Conservation (phyloP, 2,329 filamentous ascomycete genomes). For the Akanthomyces lecanii region DNA sequence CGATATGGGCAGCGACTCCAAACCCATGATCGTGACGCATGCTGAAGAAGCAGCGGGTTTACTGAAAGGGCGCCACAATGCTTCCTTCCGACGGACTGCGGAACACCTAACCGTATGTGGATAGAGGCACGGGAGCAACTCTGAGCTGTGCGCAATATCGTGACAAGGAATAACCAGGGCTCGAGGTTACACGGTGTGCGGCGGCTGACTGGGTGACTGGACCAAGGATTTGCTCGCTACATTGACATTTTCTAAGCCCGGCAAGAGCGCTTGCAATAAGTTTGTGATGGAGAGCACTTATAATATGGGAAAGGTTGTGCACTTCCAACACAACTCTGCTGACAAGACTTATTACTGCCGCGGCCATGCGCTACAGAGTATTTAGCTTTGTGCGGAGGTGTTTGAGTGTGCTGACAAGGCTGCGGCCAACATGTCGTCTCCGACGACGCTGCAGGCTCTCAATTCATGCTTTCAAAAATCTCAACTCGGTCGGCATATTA, state of each 20-base stretch:
- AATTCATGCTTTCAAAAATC: background rate
- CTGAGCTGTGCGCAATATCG: background rate
- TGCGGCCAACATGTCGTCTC: background rate
- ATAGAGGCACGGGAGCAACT: background rate
- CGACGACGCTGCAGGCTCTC: too few species aligned
- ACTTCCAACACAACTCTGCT: background rate
- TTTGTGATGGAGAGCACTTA: background rate
- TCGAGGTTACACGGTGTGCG: background rate
- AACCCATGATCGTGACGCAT: background rate
- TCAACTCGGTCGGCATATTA: background rate
- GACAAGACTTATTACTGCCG: background rate
- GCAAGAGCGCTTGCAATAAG: background rate
- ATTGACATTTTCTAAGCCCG: background rate
- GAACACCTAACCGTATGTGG: background rate
- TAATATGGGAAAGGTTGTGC: background rate
- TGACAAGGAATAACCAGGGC: background rate
- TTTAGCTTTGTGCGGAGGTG: background rate
- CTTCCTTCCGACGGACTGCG: background rate
- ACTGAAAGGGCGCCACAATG: background rate
- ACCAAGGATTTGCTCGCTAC: background rate
- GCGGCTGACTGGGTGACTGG: background rate
- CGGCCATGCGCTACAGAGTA: background rate
- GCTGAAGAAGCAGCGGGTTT: background rate
- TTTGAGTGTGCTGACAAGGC: background rate
- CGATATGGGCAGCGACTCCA: background rate